Conservation (phyloP, 2,329 filamentous ascomycete species). For the Exophiala xenobiotica region DNA sequence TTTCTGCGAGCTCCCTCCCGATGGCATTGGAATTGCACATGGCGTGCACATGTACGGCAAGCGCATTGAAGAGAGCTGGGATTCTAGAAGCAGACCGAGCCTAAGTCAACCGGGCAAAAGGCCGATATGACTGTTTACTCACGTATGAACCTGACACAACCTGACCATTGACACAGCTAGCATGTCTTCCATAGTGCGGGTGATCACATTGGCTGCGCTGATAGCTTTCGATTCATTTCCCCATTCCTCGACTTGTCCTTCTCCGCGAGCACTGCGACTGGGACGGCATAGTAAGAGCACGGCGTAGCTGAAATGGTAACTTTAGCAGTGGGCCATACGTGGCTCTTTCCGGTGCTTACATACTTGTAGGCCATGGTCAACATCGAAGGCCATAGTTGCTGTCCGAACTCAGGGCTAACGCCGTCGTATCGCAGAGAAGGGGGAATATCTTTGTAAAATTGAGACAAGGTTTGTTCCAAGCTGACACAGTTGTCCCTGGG, state of each 20-base stretch:
- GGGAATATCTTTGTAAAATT: background rate
- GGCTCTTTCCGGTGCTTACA: too few species aligned
- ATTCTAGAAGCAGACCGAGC: too few species aligned
- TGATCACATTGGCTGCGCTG: background rate
- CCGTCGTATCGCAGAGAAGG: background rate
- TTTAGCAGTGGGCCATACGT: too few species aligned
- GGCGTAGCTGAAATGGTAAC: background rate
- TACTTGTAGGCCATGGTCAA: slow-evolving; percentile 2
- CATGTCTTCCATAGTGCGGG: background rate
- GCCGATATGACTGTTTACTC: too few species aligned
- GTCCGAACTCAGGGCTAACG: background rate
- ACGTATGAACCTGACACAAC: background rate
- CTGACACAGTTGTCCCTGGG: background rate
- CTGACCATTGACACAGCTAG: background rate
- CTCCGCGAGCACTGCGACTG: background rate
- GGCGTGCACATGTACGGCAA: background rate
- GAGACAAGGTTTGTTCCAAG: background rate
- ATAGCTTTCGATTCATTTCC: background rate
- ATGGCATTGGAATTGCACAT: background rate
- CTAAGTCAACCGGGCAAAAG: too few species aligned
- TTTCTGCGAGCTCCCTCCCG: background rate
- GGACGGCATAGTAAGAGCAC: background rate
- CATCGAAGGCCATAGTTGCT: background rate
- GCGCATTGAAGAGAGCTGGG: background rate
- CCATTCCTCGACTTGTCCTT: background rate